Evolutionary conservation across 768 basidiomycete species (phyloP).

Genomic region (Lentinus brumalis): DNA sequence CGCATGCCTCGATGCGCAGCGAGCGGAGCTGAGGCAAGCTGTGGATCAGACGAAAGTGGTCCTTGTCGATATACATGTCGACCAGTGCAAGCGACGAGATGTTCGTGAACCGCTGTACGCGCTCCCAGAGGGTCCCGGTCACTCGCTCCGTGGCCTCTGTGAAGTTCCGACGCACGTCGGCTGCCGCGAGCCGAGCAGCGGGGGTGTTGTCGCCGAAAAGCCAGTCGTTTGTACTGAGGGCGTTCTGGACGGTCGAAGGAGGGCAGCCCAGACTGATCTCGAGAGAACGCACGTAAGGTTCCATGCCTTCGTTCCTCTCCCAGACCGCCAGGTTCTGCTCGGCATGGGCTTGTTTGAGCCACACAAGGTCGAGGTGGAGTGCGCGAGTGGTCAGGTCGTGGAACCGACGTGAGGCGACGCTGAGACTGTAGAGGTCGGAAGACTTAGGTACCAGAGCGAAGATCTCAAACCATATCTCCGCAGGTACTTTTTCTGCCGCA

Average conservation of each 20-base stretch:
- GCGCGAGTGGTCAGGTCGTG: slow-evolving; percentile 31
- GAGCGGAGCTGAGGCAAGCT: slow-evolving; percentile 38
- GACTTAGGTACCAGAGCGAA: slow-evolving; percentile 37
- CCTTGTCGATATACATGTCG: slow-evolving; percentile 39
- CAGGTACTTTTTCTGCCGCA: slow-evolving; percentile 30
- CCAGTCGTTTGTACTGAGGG: no score
- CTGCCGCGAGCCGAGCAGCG: background rate
- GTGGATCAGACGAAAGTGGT: slow-evolving; percentile 39
- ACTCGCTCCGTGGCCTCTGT: slow-evolving; percentile 15
- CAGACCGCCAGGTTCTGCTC: slow-evolving; percentile 27
- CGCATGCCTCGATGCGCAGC: slow-evolving; percentile 46
- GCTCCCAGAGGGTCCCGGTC: slow-evolving; percentile 20
- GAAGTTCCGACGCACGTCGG: background rate
- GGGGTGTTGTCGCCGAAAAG: background rate
- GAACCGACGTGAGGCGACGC: slow-evolving; percentile 35
- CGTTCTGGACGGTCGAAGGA: background rate
- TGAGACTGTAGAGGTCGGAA: slow-evolving; percentile 34
- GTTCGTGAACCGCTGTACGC: slow-evolving; percentile 35
- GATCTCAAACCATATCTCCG: slow-evolving; percentile 42
- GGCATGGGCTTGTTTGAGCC: slow-evolving; percentile 34
- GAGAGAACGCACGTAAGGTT: slow-evolving; percentile 20
- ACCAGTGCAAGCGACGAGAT: slow-evolving; percentile 41
- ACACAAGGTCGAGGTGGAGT: slow-evolving; percentile 38
- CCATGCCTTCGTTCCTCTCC: slow-evolving; percentile 17
- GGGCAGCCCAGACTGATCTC: slow-evolving; percentile 24